Evolutionary conservation across 2,329 filamentous ascomycete species (phyloP).

Genomic region (Hypoxylon sp.): DNA sequence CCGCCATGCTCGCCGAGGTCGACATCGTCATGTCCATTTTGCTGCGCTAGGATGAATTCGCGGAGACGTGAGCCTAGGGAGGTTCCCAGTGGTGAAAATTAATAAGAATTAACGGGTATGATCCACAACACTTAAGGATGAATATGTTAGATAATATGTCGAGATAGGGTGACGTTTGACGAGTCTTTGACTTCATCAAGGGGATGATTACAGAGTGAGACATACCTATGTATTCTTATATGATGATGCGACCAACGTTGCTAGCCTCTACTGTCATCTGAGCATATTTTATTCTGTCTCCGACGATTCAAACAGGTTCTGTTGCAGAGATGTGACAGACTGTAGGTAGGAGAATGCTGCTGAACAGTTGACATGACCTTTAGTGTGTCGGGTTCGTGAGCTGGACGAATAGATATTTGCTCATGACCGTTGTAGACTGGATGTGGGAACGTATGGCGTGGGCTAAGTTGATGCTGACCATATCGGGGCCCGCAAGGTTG

Average conservation of each 20-base stretch:
- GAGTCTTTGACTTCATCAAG: neutral
- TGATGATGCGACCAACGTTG: neutral
- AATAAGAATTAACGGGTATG: neutral
- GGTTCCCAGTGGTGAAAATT: neutral
- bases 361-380: neutral
- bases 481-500: neutral
- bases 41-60: neutral
- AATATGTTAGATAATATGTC: conserved; percentile 5
- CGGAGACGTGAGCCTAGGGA: neutral
- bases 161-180: neutral
- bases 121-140: neutral
- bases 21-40: conserved; percentile 40
- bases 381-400: neutral
- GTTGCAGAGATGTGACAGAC: conserved; percentile 22
- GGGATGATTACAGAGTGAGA: neutral
- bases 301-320: neutral
- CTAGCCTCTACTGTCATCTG: neutral
- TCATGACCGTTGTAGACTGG: conserved; percentile 3
- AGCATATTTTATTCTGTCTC: conserved; percentile 6
- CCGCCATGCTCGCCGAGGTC: conserved; percentile 20
- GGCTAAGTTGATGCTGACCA: conserved; percentile 13
- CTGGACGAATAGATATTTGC: conserved; percentile 27
- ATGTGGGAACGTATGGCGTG: conserved; percentile 11
- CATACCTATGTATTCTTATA: conserved; percentile 19
- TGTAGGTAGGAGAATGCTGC: neutral